Percentiles rank a stretch among this genome's conserved stretches.
These are phyloP conservation scores for Brassica nigra DNA, from an alignment of 345 rosid genomes.

Conservation along the genomic window DNA sequence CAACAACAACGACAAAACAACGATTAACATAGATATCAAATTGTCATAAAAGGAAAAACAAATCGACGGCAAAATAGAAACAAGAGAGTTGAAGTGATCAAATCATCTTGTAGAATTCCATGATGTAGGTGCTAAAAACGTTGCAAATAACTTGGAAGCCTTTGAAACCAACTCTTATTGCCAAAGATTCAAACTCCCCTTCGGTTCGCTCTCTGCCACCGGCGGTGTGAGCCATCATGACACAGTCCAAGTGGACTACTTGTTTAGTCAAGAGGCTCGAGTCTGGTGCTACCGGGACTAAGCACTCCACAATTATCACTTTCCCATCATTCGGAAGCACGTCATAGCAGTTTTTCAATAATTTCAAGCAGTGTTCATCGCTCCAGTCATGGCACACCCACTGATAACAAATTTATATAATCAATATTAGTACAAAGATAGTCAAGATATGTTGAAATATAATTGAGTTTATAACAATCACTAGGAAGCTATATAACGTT, in stretches of 20 bases:
- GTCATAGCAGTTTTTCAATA: constrained; percentile 1
- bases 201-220: neutral
- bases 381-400: constrained; percentile 10
- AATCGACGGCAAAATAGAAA: neutral
- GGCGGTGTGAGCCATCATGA: constrained; percentile 8
- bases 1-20: neutral
- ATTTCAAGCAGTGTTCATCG: neutral
- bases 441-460: neutral
- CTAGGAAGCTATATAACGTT: neutral
- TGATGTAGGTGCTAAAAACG: neutral
- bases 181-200: constrained; percentile 1
- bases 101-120: neutral
- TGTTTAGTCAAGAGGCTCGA: constrained; percentile 2
- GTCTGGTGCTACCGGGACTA: constrained; percentile 2
- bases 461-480: neutral
- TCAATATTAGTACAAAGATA: neutral
- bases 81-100: neutral
- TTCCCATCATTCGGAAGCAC: neutral
- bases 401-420: neutral
- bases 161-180: constrained; percentile 5
- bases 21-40: neutral
- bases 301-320: neutral
- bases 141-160: constrained; percentile 3
- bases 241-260: neutral
- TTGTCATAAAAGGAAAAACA: neutral